Base-by-base conservation (phyloP, 768 basidiomycete species). In the Mycena rosella region DNA sequence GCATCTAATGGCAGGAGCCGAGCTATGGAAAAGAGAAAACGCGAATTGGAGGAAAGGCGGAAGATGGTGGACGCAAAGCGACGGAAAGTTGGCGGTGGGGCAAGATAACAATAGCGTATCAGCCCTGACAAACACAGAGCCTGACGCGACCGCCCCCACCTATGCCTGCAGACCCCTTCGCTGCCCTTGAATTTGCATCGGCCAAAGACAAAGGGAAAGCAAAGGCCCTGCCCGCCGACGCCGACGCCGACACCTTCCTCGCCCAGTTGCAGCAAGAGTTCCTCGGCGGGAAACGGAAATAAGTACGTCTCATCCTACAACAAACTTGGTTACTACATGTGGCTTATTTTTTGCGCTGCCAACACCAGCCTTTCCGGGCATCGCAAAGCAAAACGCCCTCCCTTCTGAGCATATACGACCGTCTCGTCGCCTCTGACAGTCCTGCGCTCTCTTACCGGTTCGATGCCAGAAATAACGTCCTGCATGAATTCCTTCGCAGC, bases 21-120 rank as follows among this genome's bases (percentile, higher is more conserved):
- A 61, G 88, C 89, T 22, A 82, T 87, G 83, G 89, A 91, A 78
- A 94, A 93, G 79, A 82, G 92, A 73, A 92, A 91, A 76, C 82
- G 89, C 65, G 91, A 93, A 63, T 71, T 93, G 1, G 93, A 93
- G 74, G 91, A 92, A 73, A 81, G 93, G 71, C 78, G 85, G 60
- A 83, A 83, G 71, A 42, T 88, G 67, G 70, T 94, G 26, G 90
- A 91, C 49, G 90, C 89, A 27, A 92, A 93, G 78, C 84, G 91
- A 68, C 83, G 83, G n/a, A 72, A 94, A 92, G 78, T 72, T 80
- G 45, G 80, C 71, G 30, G 65, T 57, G 69, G 48, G 65, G 40
- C 69, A 70, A 40, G 61, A 67, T 30, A 40, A 13, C 38, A n/a
- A n/a, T n/a, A 66, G 59, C 49, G 49, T 63, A 20, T 60, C 67